Percentiles rank a stretch among this genome's conserved stretches.
phyloP scores from a whole-genome alignment of 371 early-diverging fungal species.

The Gilbertella persicaria region DNA sequence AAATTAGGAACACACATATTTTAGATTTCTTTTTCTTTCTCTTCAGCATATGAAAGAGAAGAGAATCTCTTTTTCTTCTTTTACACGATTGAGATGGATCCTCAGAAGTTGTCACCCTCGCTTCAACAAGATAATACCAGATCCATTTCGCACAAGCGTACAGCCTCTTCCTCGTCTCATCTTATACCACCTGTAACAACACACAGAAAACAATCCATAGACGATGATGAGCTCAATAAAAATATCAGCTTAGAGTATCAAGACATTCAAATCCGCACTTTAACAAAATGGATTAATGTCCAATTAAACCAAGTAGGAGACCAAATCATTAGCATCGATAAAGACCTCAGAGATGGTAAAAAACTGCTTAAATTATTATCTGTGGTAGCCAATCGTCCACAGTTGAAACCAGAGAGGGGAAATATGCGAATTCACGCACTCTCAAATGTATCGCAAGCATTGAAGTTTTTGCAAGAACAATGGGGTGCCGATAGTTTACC shows the following conservation, averaged over 20 bases:
- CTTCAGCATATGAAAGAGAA: too few relatives aligned
- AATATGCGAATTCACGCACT: constrained; percentile 76
- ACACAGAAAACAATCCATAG: constrained; percentile 11
- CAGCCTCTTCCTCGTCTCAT: constrained; percentile 9
- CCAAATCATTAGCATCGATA: constrained; percentile 43
- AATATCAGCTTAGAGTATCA: constrained; percentile 48
- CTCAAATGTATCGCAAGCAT: constrained; percentile 75
- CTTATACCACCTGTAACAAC: constrained; percentile 25
- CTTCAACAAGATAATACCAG: constrained; percentile 4
- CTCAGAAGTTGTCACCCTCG: background rate
- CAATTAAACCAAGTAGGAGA: constrained; percentile 60
- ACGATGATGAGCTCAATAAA: constrained; percentile 25
- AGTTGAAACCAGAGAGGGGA: constrained; percentile 59
- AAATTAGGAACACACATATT: too few relatives aligned
- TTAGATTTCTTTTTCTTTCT: background rate
- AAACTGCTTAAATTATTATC: constrained; percentile 60
- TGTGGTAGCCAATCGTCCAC: constrained; percentile 46
- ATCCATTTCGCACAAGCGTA: constrained; percentile 9
- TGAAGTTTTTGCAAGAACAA: constrained; percentile 66
- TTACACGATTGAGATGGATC: background rate
- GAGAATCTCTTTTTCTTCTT: constrained; percentile 1
- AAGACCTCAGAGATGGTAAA: constrained; percentile 66
- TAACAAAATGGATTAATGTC: constrained; percentile 84
- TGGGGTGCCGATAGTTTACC: constrained; percentile 61
- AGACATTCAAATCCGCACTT: constrained; percentile 74